phyloP scores from a whole-genome alignment of 192 early-diverging fungal species.

The Phycomyces blakesleeanus region DNA sequence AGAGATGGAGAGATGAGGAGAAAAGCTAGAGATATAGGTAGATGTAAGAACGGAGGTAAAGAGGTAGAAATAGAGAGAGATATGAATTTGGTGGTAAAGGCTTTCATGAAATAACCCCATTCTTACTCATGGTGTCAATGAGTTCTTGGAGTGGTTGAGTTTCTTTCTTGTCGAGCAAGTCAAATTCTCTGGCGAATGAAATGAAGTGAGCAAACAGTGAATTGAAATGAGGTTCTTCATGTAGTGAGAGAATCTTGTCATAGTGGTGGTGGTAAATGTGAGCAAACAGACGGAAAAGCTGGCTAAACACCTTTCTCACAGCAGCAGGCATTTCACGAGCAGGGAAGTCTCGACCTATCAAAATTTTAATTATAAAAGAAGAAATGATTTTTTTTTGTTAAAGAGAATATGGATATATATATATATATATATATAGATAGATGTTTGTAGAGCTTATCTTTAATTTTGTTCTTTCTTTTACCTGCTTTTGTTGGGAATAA shows the following conservation, averaged over 20 bases:
- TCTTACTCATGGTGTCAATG: constrained; percentile 47
- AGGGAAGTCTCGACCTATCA: constrained; percentile 85
- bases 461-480: constrained; percentile 35
- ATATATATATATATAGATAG: too few species aligned
- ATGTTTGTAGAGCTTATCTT: too few species aligned
- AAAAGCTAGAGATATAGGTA: too few species aligned
- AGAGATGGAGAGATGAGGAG: too few species aligned
- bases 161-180: constrained; percentile 90
- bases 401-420: too few species aligned
- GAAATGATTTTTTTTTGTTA: too few species aligned
- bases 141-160: constrained; percentile 76
- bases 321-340: constrained; percentile 60
- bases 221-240: constrained; percentile 89
- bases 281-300: constrained; percentile 85
- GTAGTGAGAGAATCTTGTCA: constrained; percentile 76
- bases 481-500: constrained; percentile 93
- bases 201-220: constrained; percentile 95
- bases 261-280: constrained; percentile 95
- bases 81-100: too few species aligned
- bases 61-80: too few species aligned
- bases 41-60: too few species aligned
- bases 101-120: constrained; percentile 25
- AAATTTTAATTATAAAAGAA: too few species aligned
- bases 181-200: constrained; percentile 90
- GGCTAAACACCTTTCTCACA: constrained; percentile 73